Conservation (phyloP, 2,329 filamentous ascomycete genomes). For the Pochonia chlamydosporia region DNA sequence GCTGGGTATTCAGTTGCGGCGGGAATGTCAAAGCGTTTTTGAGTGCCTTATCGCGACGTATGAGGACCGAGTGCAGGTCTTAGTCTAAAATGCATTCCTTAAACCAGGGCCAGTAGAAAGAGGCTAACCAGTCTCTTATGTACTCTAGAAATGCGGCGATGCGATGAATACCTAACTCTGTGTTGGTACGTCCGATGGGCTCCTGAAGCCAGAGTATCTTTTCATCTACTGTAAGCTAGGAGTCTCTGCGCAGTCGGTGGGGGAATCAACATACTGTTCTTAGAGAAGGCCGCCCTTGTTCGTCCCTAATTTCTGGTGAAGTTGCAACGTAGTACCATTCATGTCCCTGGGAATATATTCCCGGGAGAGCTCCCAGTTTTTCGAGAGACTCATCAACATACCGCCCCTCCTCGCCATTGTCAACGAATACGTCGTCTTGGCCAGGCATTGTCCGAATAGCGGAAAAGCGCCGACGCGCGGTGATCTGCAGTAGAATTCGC, state of each 20-base stretch:
- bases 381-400: neutral
- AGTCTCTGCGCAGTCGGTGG: neutral
- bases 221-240: neutral
- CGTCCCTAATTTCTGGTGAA: neutral
- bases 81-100: neutral
- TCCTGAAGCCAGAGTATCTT: constrained; percentile 1
- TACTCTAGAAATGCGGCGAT: constrained; percentile 1
- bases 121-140: neutral
- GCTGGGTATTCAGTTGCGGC: too few relatives aligned
- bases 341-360: constrained; percentile 1
- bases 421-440: neutral
- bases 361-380: neutral
- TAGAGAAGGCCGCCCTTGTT: neutral
- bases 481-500: neutral
- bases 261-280: neutral
- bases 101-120: constrained; percentile 2
- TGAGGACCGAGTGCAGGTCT: too few relatives aligned
- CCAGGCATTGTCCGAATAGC: neutral
- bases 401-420: neutral
- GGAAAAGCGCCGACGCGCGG: too few relatives aligned
- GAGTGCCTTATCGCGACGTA: too few relatives aligned
- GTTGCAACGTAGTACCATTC: constrained; percentile 1
- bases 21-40: too few relatives aligned
- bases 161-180: neutral
- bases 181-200: neutral